phyloP scores from a whole-genome alignment of 208 protist genomes.

The Acanthamoeba healyi region DNA sequence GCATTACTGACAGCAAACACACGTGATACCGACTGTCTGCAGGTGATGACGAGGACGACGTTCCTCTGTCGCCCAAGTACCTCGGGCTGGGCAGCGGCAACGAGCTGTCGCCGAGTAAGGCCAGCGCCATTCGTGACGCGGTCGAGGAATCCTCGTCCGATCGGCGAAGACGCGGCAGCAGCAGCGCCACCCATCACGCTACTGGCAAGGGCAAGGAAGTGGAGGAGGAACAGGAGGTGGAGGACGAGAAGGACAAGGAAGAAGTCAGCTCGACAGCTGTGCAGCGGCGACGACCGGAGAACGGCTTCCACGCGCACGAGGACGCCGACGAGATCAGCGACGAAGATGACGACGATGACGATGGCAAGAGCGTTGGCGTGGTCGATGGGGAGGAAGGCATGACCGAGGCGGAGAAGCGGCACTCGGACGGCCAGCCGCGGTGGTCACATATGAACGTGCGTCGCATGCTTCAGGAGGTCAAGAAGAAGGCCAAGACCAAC shows the following conservation, averaged over 20 bases:
- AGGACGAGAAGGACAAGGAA: conserved; percentile 2
- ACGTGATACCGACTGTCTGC: neutral
- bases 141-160: neutral
- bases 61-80: conserved; percentile 63
- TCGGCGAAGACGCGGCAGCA: neutral
- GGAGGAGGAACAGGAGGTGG: conserved; percentile 33
- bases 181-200: neutral
- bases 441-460: conserved; percentile 51
- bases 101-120: neutral
- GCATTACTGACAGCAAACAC: neutral
- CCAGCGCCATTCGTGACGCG: neutral
- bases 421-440: neutral
- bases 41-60: conserved; percentile 58
- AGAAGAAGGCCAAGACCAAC: conserved; percentile 41
- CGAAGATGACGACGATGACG: neutral
- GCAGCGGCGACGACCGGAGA: neutral
- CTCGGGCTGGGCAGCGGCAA: neutral
- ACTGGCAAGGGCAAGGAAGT: conserved; percentile 22
- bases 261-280: neutral
- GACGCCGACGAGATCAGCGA: neutral
- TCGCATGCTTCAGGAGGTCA: conserved; percentile 59
- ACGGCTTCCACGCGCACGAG: neutral
- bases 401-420: neutral
- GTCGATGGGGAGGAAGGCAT: neutral
- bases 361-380: neutral